These are phyloP conservation scores for Aspergillus fijiensis DNA, from an alignment of 2,329 filamentous ascomycete species.

Conservation along the genomic window DNA sequence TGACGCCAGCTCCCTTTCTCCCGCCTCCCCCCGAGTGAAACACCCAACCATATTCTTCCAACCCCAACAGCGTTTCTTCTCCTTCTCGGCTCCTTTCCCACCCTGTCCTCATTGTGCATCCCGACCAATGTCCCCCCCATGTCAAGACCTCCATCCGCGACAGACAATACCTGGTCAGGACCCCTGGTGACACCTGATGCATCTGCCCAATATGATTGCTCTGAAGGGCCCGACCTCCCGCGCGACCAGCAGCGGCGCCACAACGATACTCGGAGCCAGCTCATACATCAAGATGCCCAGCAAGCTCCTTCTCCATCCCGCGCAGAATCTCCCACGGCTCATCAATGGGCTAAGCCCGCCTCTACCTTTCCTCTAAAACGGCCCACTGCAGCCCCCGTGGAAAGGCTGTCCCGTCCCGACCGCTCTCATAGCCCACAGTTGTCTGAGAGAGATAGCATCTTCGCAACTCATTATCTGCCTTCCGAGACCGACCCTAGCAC, in stretches of 20 bases:
- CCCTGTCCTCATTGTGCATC: conserved; percentile 26
- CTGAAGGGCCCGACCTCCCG: conserved; percentile 24
- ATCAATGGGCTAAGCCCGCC: conserved; percentile 33
- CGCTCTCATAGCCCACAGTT: conserved; percentile 50
- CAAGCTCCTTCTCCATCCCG: conserved; percentile 33
- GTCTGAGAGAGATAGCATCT: conserved; percentile 63
- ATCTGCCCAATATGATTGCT: conserved; percentile 41
- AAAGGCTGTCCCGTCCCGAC: conserved; percentile 28
- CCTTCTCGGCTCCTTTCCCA: conserved; percentile 15
- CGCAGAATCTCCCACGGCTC: conserved; percentile 39
- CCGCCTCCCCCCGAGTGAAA: conserved; percentile 14
- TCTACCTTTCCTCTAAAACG: conserved; percentile 38
- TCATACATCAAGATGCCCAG: conserved; percentile 30
- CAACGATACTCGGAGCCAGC: conserved; percentile 32
- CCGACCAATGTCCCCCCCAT: conserved; percentile 54
- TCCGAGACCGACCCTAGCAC: conserved; percentile 48
- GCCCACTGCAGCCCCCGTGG: conserved; percentile 32
- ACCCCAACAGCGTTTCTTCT: conserved; percentile 13
- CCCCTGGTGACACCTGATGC: conserved; percentile 48
- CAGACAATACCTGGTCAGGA: conserved; percentile 42
- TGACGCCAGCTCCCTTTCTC: conserved; percentile 28
- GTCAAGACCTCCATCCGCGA: conserved; percentile 49
- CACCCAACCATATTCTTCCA: conserved; percentile 20
- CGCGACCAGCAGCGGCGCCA: conserved; percentile 38
- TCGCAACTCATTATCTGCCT: conserved; percentile 60